Conservation (phyloP, 2,329 filamentous ascomycete genomes). For the Cucurbitaria berberidis region DNA sequence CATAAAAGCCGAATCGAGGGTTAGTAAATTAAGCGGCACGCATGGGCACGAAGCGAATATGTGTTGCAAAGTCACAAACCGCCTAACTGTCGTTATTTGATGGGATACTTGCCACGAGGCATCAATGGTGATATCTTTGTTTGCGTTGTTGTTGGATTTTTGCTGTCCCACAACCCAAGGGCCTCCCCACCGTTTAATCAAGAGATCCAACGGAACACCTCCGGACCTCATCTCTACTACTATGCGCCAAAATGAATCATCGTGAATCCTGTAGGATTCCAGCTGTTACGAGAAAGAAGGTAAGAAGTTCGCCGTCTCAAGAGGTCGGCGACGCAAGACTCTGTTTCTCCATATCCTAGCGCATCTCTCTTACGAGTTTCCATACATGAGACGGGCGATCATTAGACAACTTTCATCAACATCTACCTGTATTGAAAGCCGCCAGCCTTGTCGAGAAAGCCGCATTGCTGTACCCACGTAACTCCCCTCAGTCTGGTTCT, state of each 20-base stretch:
- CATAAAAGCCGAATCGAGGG: conserved; percentile 1
- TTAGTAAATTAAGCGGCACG: background rate
- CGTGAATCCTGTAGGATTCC: background rate
- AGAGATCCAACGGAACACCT: background rate
- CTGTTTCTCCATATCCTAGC: background rate
- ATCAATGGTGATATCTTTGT: background rate
- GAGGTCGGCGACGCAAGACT: conserved; percentile 6
- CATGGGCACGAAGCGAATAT: background rate
- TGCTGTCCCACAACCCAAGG: background rate
- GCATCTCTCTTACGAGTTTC: conserved; percentile 11
- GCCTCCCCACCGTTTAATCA: background rate
- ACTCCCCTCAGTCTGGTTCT: conserved; percentile 1
- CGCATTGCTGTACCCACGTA: background rate
- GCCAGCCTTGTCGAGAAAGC: conserved; percentile 5
- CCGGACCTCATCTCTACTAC: background rate
- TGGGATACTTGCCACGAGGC: background rate
- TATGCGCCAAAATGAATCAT: background rate
- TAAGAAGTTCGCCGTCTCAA: background rate
- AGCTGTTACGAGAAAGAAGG: background rate
- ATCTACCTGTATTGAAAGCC: background rate
- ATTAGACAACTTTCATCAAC: background rate
- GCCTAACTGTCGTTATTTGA: background rate
- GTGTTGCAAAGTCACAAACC: background rate
- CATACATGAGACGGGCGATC: conserved; percentile 5
- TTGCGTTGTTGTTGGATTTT: background rate